A percentile compares a stretch with the other conserved stretches of the same genome.
Conservation (phyloP, 345 rosid species). For the Eucalyptus cladocalyx region DNA sequence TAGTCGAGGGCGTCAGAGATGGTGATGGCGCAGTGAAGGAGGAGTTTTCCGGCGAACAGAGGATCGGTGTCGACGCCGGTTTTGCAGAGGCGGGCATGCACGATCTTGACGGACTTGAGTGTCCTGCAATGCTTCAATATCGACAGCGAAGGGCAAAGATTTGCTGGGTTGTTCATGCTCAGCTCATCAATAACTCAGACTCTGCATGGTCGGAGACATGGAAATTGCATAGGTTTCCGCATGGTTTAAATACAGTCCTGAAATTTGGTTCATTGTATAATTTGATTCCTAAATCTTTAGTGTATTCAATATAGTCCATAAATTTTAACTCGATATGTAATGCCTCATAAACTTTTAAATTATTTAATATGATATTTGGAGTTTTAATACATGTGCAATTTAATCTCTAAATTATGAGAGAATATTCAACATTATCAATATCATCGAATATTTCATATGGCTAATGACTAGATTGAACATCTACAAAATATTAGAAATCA, state of each 20-base stretch:
- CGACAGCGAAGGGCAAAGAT: conserved; percentile 11
- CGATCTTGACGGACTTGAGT: conserved; percentile 31
- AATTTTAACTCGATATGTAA: too few species aligned
- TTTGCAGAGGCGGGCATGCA: conserved; percentile 38
- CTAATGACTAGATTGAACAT: too few species aligned
- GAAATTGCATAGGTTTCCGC: not conserved
- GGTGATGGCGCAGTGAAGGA: conserved; percentile 35
- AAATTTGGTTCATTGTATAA: not conserved
- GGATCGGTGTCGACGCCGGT: conserved; percentile 26
- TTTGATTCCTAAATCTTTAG: too few species aligned
- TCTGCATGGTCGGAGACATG: not conserved
- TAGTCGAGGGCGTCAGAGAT: conserved; percentile 28
- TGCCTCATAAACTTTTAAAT: too few species aligned
- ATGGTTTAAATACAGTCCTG: not conserved
- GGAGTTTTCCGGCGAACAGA: conserved; percentile 43
- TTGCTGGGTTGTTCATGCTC: conserved; percentile 7
- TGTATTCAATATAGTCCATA: too few species aligned
- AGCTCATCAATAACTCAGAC: not conserved
- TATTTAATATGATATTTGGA: accelerated
- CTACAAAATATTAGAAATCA: accelerated
- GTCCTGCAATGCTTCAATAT: conserved; percentile 25
- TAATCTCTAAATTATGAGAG: too few species aligned
- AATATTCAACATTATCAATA: not conserved
- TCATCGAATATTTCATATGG: too few species aligned
- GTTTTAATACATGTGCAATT: accelerated